Evolutionary conservation across 1,139 yeast species (phyloP), one percentile per base, ranked within the genome.

Genomic region (Nakaseomyces uthaithaninus): DNA sequence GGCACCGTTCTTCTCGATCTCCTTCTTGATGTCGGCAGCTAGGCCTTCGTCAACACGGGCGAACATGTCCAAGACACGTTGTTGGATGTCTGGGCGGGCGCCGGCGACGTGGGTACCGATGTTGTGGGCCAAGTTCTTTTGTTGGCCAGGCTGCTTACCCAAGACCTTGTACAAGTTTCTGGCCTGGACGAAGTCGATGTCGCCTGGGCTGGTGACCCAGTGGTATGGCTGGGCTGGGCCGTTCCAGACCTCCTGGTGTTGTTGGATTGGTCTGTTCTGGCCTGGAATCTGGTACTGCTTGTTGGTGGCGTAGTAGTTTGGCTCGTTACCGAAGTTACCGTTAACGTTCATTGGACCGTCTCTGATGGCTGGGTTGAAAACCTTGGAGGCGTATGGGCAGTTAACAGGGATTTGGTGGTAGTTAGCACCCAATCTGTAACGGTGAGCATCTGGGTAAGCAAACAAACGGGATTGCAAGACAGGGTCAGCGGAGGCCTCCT

Each of bases 171-270:
- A 89, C 60, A 71, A 64, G 53, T 62, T 69, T 64, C 81, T 71
- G 55, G 96, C 74, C 66, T 80, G 84, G 57, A 71, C 69, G 54
- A 63, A 78, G 62, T 86, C 95, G 42, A 68, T 70, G 43, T 72
- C 80, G 44, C 79, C 81, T 35, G 74, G 73, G 10, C 50, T 39
- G 43, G 75, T 75, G 48, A 75, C 72, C 95, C 95, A 87, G 69
- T 85, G 93, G 78, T 77, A 83, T 53, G 86, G 85, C 50, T 79
- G 69, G 42, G 94, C 95, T 49, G 93, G 79, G 46, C 96, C 96
- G 44, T 71, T 67, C 89, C 95, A 87, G 47, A 75, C 72, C 67
- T 89, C 96, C 64, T 86, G 95, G 49, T 75, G 75, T 58, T 73
- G 72, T 62, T 71, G 75, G 38, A 62, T 60, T 40, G 80, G 66